Base-by-base conservation (phyloP, 2,329 filamentous ascomycete genomes). In the Bipolaris gigantea region DNA sequence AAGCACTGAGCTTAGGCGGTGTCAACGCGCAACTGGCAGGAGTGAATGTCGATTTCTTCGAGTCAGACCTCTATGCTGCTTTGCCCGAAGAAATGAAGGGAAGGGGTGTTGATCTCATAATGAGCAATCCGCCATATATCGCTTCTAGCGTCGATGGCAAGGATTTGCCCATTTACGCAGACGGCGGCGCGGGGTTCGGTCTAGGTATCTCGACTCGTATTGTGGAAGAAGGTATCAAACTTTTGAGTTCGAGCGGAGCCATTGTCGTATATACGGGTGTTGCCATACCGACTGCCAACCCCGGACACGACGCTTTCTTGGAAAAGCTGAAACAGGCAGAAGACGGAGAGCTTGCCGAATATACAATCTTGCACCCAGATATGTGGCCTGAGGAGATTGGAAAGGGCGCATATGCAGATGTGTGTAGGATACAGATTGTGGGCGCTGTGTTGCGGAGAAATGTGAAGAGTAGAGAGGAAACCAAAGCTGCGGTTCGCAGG, bases 351-450 rank as follows among this genome's bases (percentile, higher is more conserved):
- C 15, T 65, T 13, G 48, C 48, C 1, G 61, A 65, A 41, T 66
- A 66, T 49, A 58, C 55, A 9, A 59, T 66, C 18, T 35, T 66
- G 13, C 62, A 66, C 18, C 64, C 64, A 0, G 64, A 66, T 16
- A 65, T 66, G 57, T 64, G 64, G 64, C 47, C 64, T n/a, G 64
- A 66, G 43, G 64, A 66, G 27, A 65, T 64, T 27, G 64, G 61
- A 8, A 49, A 45, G 21, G 64, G 61, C 9, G 62, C 61, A 4
- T 66, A 66, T 33, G 59, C 62, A 6, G 61, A 65, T 13, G 59
- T 64, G 16, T 56, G 64, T n/a, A 62, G 64, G 44, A 66, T 66
- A 57, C 62, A 66, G 30, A 59, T 57, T 5, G 62, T 65, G 25
- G 64, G 62, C 7, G 64, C 62, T 32, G 62, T 65, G 16, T 33